Evolutionary conservation across 2,329 filamentous ascomycete genomes (phyloP), one percentile per base, ranked within the genome.

Genomic region (Venturia asperata): DNA sequence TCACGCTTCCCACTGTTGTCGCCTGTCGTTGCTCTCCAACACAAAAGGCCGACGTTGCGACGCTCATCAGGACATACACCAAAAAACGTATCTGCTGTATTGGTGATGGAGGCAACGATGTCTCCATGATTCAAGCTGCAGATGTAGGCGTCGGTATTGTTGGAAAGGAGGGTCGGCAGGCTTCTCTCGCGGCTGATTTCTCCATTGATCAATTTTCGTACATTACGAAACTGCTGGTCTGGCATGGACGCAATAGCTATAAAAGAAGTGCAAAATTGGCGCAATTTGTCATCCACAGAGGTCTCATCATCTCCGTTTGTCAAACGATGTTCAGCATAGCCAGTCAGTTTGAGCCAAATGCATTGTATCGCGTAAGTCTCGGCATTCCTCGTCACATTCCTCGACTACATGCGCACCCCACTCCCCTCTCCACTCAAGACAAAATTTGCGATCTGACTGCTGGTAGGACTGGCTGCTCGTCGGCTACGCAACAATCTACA

Each of bases 321-420:
- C 94, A 99, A 78, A 97, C 94, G 0, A 92, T 99, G 83, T 99
- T 93, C 80, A 95, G 90, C 74, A 95, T 97, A 67, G 92, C 93
- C 6, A 88, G 91, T 66, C 85, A 89, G 67, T 97, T 97, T 73
- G 91, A 97, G 74, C 95, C 94, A 0, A 91, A 96, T 71, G 94
- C 93, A 39, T 80, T 99, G 10, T 99, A 97, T 81, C 91, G 88
- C 77, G 82, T 83, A 76, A 70, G 68, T 66, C 47, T 55, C 13
- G 17, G 34, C 42, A 41, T 24, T 10, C 45, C n/a, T 21, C 15
- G 56, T 30, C 70, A 77, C 52, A 76, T 34, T 49, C 13, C 39
- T 15, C 6, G 30, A 34, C 30, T 0, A 52, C 47, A 52, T 2
- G 11, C 24, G 9, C 47, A 27, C 13, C 11, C 27, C 21, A 3